Base-by-base conservation (phyloP, 352 stramenopile genomes). In the Halophytophthora polymorphica region DNA sequence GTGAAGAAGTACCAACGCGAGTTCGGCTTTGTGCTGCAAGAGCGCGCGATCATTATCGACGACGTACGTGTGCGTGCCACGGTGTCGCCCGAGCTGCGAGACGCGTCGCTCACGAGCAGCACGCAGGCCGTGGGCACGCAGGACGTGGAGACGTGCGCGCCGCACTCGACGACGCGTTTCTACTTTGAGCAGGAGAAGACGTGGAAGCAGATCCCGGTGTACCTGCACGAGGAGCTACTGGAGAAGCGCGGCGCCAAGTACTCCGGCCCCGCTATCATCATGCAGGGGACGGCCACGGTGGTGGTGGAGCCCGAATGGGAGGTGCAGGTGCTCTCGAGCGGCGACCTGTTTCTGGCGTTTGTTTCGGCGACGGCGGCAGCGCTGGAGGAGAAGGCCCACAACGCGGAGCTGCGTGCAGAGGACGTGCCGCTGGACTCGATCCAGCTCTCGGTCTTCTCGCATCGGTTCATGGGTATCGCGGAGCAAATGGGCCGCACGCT, bases 391-490 rank as follows among this genome's bases (percentile, higher is more conserved):
- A 34, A 52, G 4, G 45, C 29, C 3, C 21, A 45, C 18, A 25
- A 35, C 11, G 36, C 47, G 25, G 39, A 33, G 49, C n/a, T 69
- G 17, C 36, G 56, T 12, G 47, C 58, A 31, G 60, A 69, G 43
- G 56, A 71, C 33, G 70, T 95, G 2, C 69, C 71, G 2, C 69
- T 93, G 22, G 97, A 99, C 63, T 91, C 96, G 13, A 98, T 99
- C 53, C 90, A 98, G 62, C 81, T 99, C 10, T 97, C 92, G 0
- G 86, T 98, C 6, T 99, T 98, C 63, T 93, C 94, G 13, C 95
- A 99, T 66, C 85, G 96, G 29, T 99, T 99, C 75, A 99, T 99
- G 97, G 94, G 96, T 15, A 99, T 99, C 68, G 97, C 97, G 6
- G 97, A 99, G 75, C 96, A 99, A 77, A 99, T 99, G 96, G 97